Conservation (phyloP, 805 yeast genomes). For the Wickerhamiella kazuoi region DNA sequence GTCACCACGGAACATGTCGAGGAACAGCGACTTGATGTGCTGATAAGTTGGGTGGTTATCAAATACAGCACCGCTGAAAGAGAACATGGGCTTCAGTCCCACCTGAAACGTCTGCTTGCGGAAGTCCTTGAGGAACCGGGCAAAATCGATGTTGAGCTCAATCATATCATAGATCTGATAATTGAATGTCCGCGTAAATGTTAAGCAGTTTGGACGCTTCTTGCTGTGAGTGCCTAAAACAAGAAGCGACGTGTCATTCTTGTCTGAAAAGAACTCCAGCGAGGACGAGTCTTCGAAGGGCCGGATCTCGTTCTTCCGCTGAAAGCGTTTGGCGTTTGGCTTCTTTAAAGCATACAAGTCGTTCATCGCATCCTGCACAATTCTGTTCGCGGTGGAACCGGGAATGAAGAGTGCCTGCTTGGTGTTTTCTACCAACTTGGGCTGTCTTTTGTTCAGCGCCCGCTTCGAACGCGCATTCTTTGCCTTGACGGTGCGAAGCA, state of each 20-base stretch:
- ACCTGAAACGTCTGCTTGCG: conserved; percentile 60
- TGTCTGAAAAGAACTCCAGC: conserved; percentile 83
- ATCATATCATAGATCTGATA: conserved; percentile 86
- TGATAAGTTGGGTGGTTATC: conserved; percentile 74
- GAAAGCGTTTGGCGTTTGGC: conserved; percentile 74
- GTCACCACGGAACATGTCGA: conserved; percentile 85
- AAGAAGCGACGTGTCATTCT: conserved; percentile 76
- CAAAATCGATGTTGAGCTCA: conserved; percentile 50
- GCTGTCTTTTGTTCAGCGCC: conserved; percentile 74
- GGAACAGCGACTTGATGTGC: conserved; percentile 71
- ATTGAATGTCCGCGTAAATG: conserved; percentile 79
- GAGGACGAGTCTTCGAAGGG: conserved; percentile 84
- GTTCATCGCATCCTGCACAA: conserved; percentile 73
- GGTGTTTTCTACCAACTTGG: conserved; percentile 76
- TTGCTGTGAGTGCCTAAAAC: conserved; percentile 68
- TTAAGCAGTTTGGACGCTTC: conserved; percentile 81
- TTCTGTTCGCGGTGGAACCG: conserved; percentile 62
- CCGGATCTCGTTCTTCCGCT: conserved; percentile 70
- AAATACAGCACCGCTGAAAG: conserved; percentile 81
- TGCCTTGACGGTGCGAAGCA: conserved; percentile 46
- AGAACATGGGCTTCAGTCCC: conserved; percentile 87
- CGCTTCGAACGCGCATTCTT: conserved; percentile 92
- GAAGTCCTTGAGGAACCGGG: conserved; percentile 64
- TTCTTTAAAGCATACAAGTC: conserved; percentile 82
- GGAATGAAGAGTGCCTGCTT: conserved; percentile 85